A percentile compares a stretch with the other conserved stretches of the same genome.
Conservation (phyloP, 106 monocot species). For the Acorus gramineus region DNA sequence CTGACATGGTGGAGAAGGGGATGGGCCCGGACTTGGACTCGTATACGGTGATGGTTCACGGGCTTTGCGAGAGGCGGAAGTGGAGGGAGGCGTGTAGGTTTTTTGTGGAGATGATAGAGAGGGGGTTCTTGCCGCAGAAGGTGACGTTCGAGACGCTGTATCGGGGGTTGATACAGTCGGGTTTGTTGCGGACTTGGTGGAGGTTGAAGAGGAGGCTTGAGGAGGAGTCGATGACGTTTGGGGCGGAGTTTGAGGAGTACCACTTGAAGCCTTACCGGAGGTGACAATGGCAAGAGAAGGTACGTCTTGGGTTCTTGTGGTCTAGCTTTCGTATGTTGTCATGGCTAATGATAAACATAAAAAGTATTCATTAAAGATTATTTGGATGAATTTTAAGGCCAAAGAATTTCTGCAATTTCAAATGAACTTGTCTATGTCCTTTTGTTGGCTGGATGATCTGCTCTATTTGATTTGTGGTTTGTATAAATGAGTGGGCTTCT, state of each 20-base stretch:
- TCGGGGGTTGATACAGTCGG: slow-evolving; percentile 80
- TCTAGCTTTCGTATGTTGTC: too few relatives aligned
- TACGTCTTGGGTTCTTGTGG: too few relatives aligned
- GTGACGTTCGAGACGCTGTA: slow-evolving; percentile 89
- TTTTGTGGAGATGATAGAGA: slow-evolving; percentile 99
- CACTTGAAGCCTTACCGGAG: slow-evolving; percentile 79
- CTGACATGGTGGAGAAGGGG: slow-evolving; percentile 55
- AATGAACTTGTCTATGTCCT: too few relatives aligned
- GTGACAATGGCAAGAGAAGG: slow-evolving; percentile 8
- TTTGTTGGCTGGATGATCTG: too few relatives aligned
- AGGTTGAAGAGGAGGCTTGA: slow-evolving; percentile 79
- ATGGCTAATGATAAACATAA: too few relatives aligned
- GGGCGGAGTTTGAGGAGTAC: slow-evolving; percentile 59
- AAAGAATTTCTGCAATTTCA: too few relatives aligned
- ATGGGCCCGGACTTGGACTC: slow-evolving; percentile 81
- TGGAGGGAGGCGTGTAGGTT: slow-evolving; percentile 81
- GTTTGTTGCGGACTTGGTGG: slow-evolving; percentile 92
- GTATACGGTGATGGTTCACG: slow-evolving; percentile 78
- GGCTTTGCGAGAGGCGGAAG: slow-evolving; percentile 55
- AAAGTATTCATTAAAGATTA: too few relatives aligned
- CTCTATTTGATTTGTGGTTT: too few relatives aligned
- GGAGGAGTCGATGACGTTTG: slow-evolving; percentile 74
- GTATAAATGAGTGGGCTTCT: too few relatives aligned
- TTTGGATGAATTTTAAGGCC: too few relatives aligned
- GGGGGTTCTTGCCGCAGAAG: slow-evolving; percentile 84